These are phyloP conservation scores for Puya raimondii DNA, from an alignment of 176 grass and related monocot genomes.

Conservation along the genomic window DNA sequence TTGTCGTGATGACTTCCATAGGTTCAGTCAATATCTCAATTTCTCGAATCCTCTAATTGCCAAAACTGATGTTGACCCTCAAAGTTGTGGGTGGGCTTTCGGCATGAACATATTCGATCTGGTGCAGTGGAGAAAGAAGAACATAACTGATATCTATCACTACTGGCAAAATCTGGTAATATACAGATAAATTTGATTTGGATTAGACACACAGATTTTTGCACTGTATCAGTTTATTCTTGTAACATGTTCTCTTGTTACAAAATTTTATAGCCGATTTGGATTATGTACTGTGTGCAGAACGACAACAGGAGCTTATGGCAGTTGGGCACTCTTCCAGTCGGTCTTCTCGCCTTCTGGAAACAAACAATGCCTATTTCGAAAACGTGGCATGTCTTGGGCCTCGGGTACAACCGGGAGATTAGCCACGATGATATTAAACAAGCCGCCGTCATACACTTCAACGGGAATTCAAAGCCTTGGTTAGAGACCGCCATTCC, in stretches of 20 bases:
- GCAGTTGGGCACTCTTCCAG: neutral
- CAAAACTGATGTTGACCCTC: neutral
- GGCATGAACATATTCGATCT: neutral
- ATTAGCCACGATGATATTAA: neutral
- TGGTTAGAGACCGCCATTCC: conserved; percentile 4
- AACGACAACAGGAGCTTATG: neutral
- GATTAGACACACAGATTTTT: too few species aligned
- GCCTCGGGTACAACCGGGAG: neutral
- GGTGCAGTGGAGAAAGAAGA: neutral
- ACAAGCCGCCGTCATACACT: conserved; percentile 7
- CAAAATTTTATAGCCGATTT: too few species aligned
- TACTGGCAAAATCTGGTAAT: neutral
- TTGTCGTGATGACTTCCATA: neutral
- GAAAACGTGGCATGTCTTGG: conserved; percentile 5
- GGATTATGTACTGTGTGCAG: neutral
- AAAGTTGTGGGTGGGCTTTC: neutral
- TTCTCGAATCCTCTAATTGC: neutral
- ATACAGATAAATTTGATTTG: neutral
- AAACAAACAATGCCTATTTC: neutral
- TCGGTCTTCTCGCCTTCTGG: conserved; percentile 1
- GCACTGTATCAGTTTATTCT: too few species aligned
- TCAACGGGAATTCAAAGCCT: conserved; percentile 3
- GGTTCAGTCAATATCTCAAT: neutral
- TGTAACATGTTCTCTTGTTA: too few species aligned
- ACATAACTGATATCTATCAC: neutral